These are phyloP conservation scores for Mycena capillaripes DNA, from an alignment of 768 basidiomycete species.

Conservation along the genomic window DNA sequence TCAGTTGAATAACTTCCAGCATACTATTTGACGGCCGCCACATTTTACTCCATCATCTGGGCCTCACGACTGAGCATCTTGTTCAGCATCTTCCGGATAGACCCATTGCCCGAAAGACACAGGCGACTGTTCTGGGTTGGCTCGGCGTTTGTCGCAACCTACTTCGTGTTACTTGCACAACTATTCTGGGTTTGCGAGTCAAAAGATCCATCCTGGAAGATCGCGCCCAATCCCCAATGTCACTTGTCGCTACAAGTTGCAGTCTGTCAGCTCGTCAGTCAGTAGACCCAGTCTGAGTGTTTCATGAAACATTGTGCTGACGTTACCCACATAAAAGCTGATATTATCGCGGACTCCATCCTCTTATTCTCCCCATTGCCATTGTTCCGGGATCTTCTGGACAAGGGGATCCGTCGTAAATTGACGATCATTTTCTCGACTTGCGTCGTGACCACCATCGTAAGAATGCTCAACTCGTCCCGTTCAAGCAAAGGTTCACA, in stretches of 20 bases:
- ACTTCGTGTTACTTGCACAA: slow-evolving; percentile 56
- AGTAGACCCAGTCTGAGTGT: slow-evolving; percentile 41
- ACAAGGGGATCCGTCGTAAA: slow-evolving; percentile 54
- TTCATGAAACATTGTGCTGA: neutral
- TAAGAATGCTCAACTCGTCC: slow-evolving; percentile 34
- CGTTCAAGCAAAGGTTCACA: neutral
- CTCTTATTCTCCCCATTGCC: slow-evolving; percentile 62
- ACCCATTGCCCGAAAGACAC: slow-evolving; percentile 49
- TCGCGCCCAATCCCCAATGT: slow-evolving; percentile 53
- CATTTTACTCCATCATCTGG: slow-evolving; percentile 56
- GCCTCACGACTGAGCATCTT: slow-evolving; percentile 62
- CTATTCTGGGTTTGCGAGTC: slow-evolving; percentile 60
- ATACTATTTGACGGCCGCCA: slow-evolving; percentile 41
- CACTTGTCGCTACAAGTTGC: slow-evolving; percentile 61
- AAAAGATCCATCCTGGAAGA: slow-evolving; percentile 54
- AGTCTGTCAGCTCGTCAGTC: slow-evolving; percentile 65
- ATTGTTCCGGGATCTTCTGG: slow-evolving; percentile 58
- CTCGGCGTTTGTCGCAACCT: slow-evolving; percentile 45
- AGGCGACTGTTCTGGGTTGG: slow-evolving; percentile 46
- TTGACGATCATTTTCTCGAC: slow-evolving; percentile 68
- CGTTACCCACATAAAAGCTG: slow-evolving; percentile 51
- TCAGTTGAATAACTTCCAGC: neutral
- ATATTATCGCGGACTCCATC: slow-evolving; percentile 59
- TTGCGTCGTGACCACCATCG: slow-evolving; percentile 63
- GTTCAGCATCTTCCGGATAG: slow-evolving; percentile 68